These are phyloP conservation scores for Sungouiella blattae DNA, from an alignment of 805 yeast species.

Conservation along the genomic window DNA sequence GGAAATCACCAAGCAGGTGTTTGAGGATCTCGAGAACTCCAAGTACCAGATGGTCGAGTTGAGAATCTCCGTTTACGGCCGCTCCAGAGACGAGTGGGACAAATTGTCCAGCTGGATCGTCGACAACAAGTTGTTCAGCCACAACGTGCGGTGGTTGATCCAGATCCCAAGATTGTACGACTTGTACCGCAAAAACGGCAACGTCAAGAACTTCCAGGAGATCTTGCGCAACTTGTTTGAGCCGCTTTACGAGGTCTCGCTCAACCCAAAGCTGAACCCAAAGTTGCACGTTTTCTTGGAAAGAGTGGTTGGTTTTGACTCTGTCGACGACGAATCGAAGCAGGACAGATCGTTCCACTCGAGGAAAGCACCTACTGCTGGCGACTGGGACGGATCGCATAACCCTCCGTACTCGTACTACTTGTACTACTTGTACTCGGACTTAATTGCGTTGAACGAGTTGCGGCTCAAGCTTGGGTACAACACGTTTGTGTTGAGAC, in stretches of 20 bases:
- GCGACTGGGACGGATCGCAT: slow-evolving; percentile 67
- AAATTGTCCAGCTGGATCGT: slow-evolving; percentile 92
- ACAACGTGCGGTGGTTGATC: slow-evolving; percentile 94
- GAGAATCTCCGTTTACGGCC: slow-evolving; percentile 91
- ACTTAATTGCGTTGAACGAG: slow-evolving; percentile 79
- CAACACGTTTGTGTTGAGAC: slow-evolving; percentile 91
- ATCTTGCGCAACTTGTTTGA: slow-evolving; percentile 73
- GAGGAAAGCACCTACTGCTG: slow-evolving; percentile 81
- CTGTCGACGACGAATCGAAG: slow-evolving; percentile 97
- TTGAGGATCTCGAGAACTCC: slow-evolving; percentile 89
- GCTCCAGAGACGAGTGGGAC: slow-evolving; percentile 90
- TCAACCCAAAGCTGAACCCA: slow-evolving; percentile 84
- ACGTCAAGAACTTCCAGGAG: slow-evolving; percentile 70
- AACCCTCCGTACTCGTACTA: slow-evolving; percentile 99
- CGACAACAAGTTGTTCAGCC: slow-evolving; percentile 86
- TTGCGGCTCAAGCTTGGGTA: slow-evolving; percentile 74
- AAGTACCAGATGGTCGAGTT: slow-evolving; percentile 98
- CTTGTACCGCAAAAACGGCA: slow-evolving; percentile 73
- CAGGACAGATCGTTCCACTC: slow-evolving; percentile 73
- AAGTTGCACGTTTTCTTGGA: slow-evolving; percentile 83
- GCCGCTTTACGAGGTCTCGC: slow-evolving; percentile 88
- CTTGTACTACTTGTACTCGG: slow-evolving; percentile 83
- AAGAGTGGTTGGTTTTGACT: slow-evolving; percentile 95
- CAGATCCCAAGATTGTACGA: slow-evolving; percentile 95
- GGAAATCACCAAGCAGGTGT: slow-evolving; percentile 89